phyloP scores from a whole-genome alignment of 345 rosid species.

The Theobroma cacao region DNA sequence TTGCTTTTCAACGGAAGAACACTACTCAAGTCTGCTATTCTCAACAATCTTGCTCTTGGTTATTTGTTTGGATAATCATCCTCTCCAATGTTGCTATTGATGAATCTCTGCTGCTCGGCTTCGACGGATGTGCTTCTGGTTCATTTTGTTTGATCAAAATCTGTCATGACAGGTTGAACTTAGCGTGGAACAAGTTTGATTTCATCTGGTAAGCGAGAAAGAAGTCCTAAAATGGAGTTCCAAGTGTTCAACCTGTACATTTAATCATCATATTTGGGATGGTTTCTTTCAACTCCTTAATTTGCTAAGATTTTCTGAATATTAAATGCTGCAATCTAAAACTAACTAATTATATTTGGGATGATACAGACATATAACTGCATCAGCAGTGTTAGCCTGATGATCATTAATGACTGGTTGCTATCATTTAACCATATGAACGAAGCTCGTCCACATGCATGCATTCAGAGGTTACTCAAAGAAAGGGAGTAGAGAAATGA shows the following conservation, averaged over 20 bases:
- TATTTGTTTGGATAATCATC: background rate
- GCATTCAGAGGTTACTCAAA: background rate
- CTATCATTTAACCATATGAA: slow-evolving; percentile 3
- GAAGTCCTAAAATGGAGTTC: background rate
- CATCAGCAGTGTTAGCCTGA: background rate
- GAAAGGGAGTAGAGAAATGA: background rate
- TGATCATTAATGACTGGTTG: background rate
- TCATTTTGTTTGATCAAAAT: background rate
- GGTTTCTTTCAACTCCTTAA: background rate
- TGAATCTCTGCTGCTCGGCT: background rate
- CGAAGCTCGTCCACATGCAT: slow-evolving; percentile 6
- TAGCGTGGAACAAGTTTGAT: background rate
- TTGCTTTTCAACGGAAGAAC: background rate
- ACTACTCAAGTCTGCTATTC: background rate
- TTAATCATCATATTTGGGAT: background rate
- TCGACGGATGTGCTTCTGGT: background rate
- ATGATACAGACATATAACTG: background rate
- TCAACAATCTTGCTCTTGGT: background rate
- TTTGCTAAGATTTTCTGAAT: background rate
- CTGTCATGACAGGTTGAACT: background rate
- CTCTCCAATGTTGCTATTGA: background rate
- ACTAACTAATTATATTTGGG: background rate
- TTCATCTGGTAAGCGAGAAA: background rate
- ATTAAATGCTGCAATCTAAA: background rate
- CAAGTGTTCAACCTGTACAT: background rate